A percentile compares a stretch with the other conserved stretches of the same genome.
Conservation (phyloP, 257 asterid genomes). For the Primulina tabacum region DNA sequence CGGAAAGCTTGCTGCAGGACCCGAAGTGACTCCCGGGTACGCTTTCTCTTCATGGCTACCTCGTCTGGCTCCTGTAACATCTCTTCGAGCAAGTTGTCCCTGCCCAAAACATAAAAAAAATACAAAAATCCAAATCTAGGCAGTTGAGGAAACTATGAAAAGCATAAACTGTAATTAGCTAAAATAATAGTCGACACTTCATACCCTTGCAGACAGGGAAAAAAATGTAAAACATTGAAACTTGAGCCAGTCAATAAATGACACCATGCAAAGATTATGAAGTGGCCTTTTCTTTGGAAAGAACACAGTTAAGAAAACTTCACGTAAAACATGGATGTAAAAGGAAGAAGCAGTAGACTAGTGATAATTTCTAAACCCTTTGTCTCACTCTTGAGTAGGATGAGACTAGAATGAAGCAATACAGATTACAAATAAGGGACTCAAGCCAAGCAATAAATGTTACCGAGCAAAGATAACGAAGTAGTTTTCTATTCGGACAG, state of each 20-base stretch:
- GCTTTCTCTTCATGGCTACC: conserved; percentile 82
- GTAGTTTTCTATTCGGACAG: neutral
- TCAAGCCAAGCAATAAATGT: conserved; percentile 6
- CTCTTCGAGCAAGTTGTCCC: conserved; percentile 91
- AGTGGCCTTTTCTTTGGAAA: neutral
- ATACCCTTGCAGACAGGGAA: conserved; percentile 4
- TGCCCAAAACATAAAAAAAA: conserved; percentile 31
- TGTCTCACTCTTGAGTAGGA: neutral
- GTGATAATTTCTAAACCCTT: neutral
- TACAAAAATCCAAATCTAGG: conserved; percentile 22
- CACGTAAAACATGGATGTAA: neutral
- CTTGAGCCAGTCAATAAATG: neutral
- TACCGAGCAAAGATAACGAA: neutral
- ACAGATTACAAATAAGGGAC: conserved; percentile 1
- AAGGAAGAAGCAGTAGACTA: neutral
- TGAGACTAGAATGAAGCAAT: neutral
- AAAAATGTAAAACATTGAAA: neutral
- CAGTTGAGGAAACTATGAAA: neutral
- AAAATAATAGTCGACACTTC: neutral
- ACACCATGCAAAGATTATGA: neutral
- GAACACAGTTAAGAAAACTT: neutral
- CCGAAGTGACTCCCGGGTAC: conserved; percentile 78
- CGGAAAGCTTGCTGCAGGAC: conserved; percentile 92
- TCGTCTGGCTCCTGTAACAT: conserved; percentile 97
- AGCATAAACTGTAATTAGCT: neutral